Conservation (phyloP, 495 filamentous ascomycete species). For the Aspergillus hancockii region DNA sequence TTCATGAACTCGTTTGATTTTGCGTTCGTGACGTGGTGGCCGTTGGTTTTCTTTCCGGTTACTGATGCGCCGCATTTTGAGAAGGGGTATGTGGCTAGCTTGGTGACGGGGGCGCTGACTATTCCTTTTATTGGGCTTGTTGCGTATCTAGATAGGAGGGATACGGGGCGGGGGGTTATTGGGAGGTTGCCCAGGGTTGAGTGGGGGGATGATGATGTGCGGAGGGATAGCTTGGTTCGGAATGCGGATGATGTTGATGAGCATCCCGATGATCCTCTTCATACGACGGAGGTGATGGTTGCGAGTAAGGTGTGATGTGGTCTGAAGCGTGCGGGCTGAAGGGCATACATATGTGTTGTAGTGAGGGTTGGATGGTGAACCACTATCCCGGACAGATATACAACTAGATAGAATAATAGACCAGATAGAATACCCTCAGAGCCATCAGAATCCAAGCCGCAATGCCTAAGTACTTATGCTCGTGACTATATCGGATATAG, state of each 20-base stretch:
- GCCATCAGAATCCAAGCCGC: no score
- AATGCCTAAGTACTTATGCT: no score
- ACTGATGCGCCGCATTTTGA: conserved; percentile 36
- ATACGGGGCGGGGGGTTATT: conserved; percentile 29
- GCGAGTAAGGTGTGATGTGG: neutral
- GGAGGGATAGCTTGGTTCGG: neutral
- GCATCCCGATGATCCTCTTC: neutral
- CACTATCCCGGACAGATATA: no score
- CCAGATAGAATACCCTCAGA: no score
- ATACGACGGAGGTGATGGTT: neutral
- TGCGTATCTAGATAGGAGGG: conserved; percentile 32
- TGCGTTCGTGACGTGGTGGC: conserved; percentile 41
- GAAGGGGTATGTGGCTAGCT: conserved; percentile 37
- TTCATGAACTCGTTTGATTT: conserved; percentile 45
- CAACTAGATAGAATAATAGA: no score
- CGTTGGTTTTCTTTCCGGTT: conserved; percentile 36
- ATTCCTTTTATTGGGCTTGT: conserved; percentile 32
- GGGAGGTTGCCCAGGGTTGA: conserved; percentile 12
- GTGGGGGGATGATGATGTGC: neutral
- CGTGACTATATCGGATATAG: no score
- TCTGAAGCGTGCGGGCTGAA: neutral
- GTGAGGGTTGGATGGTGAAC: no score
- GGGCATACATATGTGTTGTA: no score
- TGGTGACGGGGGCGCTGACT: conserved; percentile 33
- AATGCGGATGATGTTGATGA: neutral